Conservation (phyloP, 2,329 filamentous ascomycete species). For the Xylaria sp. region DNA sequence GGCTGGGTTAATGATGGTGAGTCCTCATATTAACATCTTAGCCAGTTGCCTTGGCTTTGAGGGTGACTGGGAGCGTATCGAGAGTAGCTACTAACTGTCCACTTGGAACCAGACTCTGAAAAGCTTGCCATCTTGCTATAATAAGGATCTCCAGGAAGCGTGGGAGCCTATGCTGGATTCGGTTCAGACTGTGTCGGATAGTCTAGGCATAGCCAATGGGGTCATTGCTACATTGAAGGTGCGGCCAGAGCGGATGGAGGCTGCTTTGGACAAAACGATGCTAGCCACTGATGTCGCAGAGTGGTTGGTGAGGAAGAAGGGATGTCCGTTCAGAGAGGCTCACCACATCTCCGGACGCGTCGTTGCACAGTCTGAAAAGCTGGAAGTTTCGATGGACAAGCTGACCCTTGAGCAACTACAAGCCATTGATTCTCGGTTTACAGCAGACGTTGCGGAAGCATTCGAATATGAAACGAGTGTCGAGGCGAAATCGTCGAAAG, state of each 20-base stretch:
- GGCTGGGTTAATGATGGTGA: constrained; percentile 69
- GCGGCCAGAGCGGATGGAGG: constrained; percentile 79
- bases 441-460: constrained; percentile 74
- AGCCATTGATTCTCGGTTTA: constrained; percentile 74
- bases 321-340: constrained; percentile 83
- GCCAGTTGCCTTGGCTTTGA: constrained; percentile 34
- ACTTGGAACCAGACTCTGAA: constrained; percentile 55
- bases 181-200: constrained; percentile 83
- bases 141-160: constrained; percentile 88
- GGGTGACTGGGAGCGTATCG: constrained; percentile 43
- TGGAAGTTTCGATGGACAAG: constrained; percentile 75
- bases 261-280: constrained; percentile 83
- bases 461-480: constrained; percentile 88
- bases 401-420: constrained; percentile 75
- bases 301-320: constrained; percentile 70
- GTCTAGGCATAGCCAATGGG: constrained; percentile 83
- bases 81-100: constrained; percentile 47
- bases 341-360: constrained; percentile 83
- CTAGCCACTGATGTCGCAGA: constrained; percentile 78
- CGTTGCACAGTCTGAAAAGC: constrained; percentile 77
- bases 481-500: constrained; percentile 79
- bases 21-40: constrained; percentile 41
- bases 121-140: constrained; percentile 77
- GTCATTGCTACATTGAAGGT: constrained; percentile 78
- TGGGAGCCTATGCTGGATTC: constrained; percentile 86